Percentiles rank a stretch among this genome's conserved stretches.
Evolutionary conservation across 2,329 filamentous ascomycete species (phyloP).

Genomic region (Neonectria neomacrospora): DNA sequence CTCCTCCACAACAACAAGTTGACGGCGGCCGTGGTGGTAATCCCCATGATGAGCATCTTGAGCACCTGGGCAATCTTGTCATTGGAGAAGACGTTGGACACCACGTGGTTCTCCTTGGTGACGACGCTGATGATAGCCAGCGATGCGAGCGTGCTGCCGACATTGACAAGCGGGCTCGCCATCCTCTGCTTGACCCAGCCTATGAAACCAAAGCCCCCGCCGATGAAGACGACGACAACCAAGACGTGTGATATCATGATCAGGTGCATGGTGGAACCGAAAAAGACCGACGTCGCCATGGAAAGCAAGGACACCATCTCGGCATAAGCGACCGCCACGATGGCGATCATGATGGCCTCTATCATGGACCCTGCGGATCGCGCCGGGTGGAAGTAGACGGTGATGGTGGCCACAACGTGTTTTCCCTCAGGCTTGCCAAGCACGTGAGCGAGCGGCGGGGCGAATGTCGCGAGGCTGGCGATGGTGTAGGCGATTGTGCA

Average conservation of each 20-base stretch:
- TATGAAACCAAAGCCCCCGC: slow-evolving; percentile 85
- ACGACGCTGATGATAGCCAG: slow-evolving; percentile 89
- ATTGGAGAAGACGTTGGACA: slow-evolving; percentile 84
- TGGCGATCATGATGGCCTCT: slow-evolving; percentile 81
- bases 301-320: slow-evolving; percentile 78
- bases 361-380: slow-evolving; percentile 89
- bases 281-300: slow-evolving; percentile 86
- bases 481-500: slow-evolving; percentile 91
- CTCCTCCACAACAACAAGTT: slow-evolving; percentile 83
- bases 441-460: slow-evolving; percentile 74
- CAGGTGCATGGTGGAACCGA: slow-evolving; percentile 73
- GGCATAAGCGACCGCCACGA: slow-evolving; percentile 79
- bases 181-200: slow-evolving; percentile 87
- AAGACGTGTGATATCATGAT: slow-evolving; percentile 79
- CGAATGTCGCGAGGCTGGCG: slow-evolving; percentile 87
- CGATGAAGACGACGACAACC: slow-evolving; percentile 85
- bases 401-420: slow-evolving; percentile 92
- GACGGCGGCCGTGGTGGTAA: slow-evolving; percentile 74
- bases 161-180: slow-evolving; percentile 82
- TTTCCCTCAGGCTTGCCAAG: slow-evolving; percentile 90
- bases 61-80: slow-evolving; percentile 84
- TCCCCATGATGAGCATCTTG: slow-evolving; percentile 83
- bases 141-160: slow-evolving; percentile 85
- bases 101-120: slow-evolving; percentile 89
- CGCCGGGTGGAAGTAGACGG: slow-evolving; percentile 94